Percentiles rank a stretch among this genome's conserved stretches.
Conservation (phyloP, 1,284 basidiomycete species). For the Pyrrhoderma lamaoense region DNA sequence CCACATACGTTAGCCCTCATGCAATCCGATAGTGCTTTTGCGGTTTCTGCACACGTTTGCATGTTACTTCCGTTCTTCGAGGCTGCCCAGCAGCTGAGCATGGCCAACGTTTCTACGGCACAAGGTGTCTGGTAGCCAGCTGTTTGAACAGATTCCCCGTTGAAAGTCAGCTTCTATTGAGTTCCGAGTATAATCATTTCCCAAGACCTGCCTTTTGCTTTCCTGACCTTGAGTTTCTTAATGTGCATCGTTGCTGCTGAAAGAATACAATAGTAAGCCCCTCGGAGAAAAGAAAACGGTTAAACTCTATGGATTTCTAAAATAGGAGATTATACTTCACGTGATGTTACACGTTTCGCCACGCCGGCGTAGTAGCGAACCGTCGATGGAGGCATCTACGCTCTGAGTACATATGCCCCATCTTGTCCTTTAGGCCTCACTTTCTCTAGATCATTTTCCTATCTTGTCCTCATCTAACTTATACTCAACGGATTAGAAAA, state of each 20-base stretch:
- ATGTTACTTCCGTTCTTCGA: conserved; percentile 62
- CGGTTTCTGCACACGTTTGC: conserved; percentile 56
- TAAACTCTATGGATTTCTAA: not conserved
- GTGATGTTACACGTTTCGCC: conserved; percentile 10
- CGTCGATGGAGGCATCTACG: no score
- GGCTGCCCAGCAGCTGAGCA: conserved; percentile 92
- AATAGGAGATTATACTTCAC: not conserved
- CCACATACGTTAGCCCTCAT: conserved; percentile 77
- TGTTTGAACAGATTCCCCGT: conserved; percentile 30
- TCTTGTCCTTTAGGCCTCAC: not conserved
- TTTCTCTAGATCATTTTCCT: not conserved
- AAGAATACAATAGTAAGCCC: not conserved
- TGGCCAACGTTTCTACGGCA: conserved; percentile 66
- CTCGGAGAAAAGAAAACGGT: not conserved
- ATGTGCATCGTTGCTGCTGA: conserved; percentile 51
- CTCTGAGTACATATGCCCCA: no score
- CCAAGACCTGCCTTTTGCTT: conserved; percentile 67
- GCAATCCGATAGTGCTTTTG: conserved; percentile 71
- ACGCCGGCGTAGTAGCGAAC: not conserved
- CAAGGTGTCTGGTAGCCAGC: conserved; percentile 51
- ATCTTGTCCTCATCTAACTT: not conserved
- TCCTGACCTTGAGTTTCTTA: conserved; percentile 73
- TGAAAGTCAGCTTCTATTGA: no score
- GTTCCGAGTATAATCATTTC: no score
- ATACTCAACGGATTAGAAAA: not conserved